Evolutionary conservation across 2,329 filamentous ascomycete genomes (phyloP).

Genomic region (Curvularia eragrostidis): DNA sequence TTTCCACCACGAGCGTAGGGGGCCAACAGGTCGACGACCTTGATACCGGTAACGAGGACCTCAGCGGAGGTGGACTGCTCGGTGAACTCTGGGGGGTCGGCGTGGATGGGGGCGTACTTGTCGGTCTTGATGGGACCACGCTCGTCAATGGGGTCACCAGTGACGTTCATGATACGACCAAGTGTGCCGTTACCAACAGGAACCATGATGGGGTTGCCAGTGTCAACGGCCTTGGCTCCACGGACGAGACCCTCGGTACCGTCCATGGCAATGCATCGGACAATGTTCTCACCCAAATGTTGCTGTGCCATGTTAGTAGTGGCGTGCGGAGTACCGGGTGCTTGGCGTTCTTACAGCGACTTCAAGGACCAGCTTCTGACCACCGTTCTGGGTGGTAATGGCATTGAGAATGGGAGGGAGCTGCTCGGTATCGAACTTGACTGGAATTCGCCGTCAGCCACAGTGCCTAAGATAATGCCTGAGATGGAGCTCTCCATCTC

Average conservation of each 20-base stretch:
- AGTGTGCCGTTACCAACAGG: conserved; percentile 93
- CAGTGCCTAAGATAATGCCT: conserved; percentile 32
- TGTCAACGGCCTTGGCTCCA: conserved; percentile 84
- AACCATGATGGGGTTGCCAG: conserved; percentile 93
- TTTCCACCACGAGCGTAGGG: conserved; percentile 99
- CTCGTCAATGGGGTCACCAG: conserved; percentile 99
- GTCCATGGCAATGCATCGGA: conserved; percentile 99
- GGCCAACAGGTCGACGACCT: conserved; percentile 98
- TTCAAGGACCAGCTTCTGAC: conserved; percentile 94
- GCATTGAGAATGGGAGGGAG: conserved; percentile 98
- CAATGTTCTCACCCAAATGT: conserved; percentile 99
- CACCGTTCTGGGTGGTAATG: conserved; percentile 87
- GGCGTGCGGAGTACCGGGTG: conserved; percentile 28
- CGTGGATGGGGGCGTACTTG: conserved; percentile 90
- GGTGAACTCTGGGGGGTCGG: conserved; percentile 87
- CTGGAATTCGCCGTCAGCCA: conserved; percentile 60
- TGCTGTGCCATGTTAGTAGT: conserved; percentile 66
- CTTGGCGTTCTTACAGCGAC: conserved; percentile 76
- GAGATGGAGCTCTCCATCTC: no score
- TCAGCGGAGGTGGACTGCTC: conserved; percentile 97
- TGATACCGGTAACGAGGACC: conserved; percentile 98
- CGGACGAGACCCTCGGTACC: conserved; percentile 99
- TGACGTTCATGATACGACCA: conserved; percentile 99
- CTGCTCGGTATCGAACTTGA: conserved; percentile 95
- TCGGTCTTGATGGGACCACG: conserved; percentile 95